A percentile compares a stretch with the other conserved stretches of the same genome.
Conservation (phyloP, 2,329 filamentous ascomycete genomes). For the Xylariaceae sp. region DNA sequence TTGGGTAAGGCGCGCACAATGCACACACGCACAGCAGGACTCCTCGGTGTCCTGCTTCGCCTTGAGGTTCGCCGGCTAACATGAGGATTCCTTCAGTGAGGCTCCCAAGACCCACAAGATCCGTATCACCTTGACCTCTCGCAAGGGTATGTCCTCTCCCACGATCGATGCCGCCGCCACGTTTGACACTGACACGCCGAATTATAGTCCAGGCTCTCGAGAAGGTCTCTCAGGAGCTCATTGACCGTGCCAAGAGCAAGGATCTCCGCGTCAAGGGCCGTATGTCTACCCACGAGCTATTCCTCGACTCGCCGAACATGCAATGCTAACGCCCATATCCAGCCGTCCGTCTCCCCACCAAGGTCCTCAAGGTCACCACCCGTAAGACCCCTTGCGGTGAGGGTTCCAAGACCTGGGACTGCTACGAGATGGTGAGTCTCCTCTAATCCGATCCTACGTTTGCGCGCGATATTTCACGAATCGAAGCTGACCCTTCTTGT, state of each 20-base stretch:
- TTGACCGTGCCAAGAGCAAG: slow-evolving; percentile 98
- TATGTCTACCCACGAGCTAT: slow-evolving; percentile 9
- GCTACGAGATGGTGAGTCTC: slow-evolving; percentile 71
- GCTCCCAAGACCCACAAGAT: slow-evolving; percentile 44
- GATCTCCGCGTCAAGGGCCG: slow-evolving; percentile 91
- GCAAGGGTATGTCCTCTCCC: slow-evolving; percentile 28
- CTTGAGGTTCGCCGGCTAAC: neutral
- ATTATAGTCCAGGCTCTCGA: slow-evolving; percentile 77
- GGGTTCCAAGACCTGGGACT: slow-evolving; percentile 99
- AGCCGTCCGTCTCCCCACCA: slow-evolving; percentile 90
- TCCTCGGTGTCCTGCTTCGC: neutral
- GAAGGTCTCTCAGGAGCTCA: slow-evolving; percentile 97
- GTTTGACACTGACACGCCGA: slow-evolving; percentile 4
- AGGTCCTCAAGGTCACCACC: slow-evolving; percentile 94
- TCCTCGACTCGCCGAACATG: neutral
- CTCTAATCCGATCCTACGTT: neutral
- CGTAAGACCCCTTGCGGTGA: slow-evolving; percentile 99
- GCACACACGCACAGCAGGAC: neutral
- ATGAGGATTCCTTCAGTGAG: slow-evolving; percentile 46
- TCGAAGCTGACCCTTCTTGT: neutral
- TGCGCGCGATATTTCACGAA: too few relatives aligned
- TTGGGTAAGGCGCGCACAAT: slow-evolving; percentile 38
- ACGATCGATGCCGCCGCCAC: neutral
- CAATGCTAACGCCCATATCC: slow-evolving; percentile 32
- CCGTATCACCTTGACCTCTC: slow-evolving; percentile 85